Conservation (phyloP, 331 rosid species). For the Rosa hybrid region DNA sequence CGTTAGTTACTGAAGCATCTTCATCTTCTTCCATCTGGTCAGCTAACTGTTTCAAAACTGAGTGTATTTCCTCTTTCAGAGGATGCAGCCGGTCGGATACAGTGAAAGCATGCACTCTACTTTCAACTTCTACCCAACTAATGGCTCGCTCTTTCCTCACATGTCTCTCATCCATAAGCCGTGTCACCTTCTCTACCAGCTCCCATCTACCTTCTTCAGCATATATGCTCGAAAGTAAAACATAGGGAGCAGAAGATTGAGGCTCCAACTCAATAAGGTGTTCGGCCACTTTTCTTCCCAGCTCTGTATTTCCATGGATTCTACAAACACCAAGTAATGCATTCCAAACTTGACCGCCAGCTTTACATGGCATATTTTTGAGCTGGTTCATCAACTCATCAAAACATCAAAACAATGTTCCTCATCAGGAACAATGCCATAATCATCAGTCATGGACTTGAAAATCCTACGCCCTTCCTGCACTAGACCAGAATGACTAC, state of each 20-base stretch:
- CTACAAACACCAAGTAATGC: slow-evolving; percentile 59
- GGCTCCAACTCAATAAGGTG: slow-evolving; percentile 59
- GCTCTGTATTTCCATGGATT: slow-evolving; percentile 45
- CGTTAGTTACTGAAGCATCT: slow-evolving; percentile 30
- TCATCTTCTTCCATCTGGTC: slow-evolving; percentile 46
- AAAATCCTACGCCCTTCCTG: slow-evolving; percentile 66
- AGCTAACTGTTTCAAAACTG: slow-evolving; percentile 49
- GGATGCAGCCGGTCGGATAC: slow-evolving; percentile 58
- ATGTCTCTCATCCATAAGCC: slow-evolving; percentile 50
- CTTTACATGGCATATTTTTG: slow-evolving; percentile 49
- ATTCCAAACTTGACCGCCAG: slow-evolving; percentile 51
- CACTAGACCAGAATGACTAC: slow-evolving; percentile 74
- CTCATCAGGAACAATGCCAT: slow-evolving; percentile 59
- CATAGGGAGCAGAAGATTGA: slow-evolving; percentile 50
- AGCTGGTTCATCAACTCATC: slow-evolving; percentile 44
- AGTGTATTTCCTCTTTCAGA: slow-evolving; percentile 52
- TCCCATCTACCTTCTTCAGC: slow-evolving; percentile 64
- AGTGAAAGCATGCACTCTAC: slow-evolving; percentile 50
- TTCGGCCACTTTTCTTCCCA: slow-evolving; percentile 59
- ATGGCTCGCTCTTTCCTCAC: slow-evolving; percentile 46
- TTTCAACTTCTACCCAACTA: slow-evolving; percentile 64
- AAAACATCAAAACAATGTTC: slow-evolving; percentile 70
- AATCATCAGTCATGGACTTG: slow-evolving; percentile 50
- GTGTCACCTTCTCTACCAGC: slow-evolving; percentile 54
- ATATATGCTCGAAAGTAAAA: slow-evolving; percentile 59